Percentiles rank a stretch among this genome's conserved stretches.
These are phyloP conservation scores for Pseudogymnoascus sp. DNA, from an alignment of 2,329 filamentous ascomycete species.

Conservation along the genomic window DNA sequence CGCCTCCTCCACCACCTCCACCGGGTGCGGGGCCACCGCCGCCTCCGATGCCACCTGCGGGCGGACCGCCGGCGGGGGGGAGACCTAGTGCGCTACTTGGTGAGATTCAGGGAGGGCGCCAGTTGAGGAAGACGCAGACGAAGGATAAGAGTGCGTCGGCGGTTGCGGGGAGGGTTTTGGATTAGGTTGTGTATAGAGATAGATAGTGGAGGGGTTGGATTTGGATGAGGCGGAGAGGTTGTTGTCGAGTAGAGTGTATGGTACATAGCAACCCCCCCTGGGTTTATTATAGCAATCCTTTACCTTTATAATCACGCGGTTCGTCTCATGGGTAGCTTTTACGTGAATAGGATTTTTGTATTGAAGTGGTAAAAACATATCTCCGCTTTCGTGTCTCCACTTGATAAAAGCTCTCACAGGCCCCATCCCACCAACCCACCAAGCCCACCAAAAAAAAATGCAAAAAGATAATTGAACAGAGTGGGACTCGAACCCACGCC, in stretches of 20 bases:
- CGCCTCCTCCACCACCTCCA: slow-evolving; percentile 34
- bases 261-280: neutral
- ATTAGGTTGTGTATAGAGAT: slow-evolving; percentile 10
- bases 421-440: neutral
- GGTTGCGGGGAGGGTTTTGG: slow-evolving; percentile 66
- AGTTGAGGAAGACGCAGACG: slow-evolving; percentile 79
- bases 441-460: neutral
- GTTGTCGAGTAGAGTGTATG: neutral
- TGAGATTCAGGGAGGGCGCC: slow-evolving; percentile 72
- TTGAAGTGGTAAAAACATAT: neutral
- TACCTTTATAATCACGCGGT: neutral
- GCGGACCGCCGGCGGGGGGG: slow-evolving; percentile 31
- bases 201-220: neutral
- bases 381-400: neutral
- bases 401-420: neutral
- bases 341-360: neutral
- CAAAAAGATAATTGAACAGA: slow-evolving; percentile 22
- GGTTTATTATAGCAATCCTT: slow-evolving; percentile 5
- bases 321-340: neutral
- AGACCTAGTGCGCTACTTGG: slow-evolving; percentile 61
- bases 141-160: slow-evolving; percentile 72
- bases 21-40: slow-evolving; percentile 17
- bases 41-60: slow-evolving; percentile 28
- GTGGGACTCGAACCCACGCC: slow-evolving; percentile 34
- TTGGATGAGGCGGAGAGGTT: neutral